Evolutionary conservation across 2,329 filamentous ascomycete genomes (phyloP).

Genomic region (Phialophora verrucosa): DNA sequence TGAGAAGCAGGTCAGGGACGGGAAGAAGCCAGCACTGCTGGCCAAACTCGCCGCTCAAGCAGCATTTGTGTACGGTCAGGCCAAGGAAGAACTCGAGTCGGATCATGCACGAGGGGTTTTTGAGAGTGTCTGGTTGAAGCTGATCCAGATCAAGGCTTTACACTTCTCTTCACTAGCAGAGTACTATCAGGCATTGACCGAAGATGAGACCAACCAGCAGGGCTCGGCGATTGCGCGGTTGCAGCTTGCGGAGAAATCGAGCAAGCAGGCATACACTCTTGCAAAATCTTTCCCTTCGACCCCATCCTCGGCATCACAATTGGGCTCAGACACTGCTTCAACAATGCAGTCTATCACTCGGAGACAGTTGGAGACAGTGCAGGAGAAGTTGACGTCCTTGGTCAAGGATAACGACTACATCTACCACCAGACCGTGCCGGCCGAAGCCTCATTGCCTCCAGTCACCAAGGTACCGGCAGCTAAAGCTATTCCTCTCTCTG

Average conservation of each 20-base stretch:
- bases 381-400: conserved; percentile 77
- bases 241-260: conserved; percentile 77
- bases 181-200: conserved; percentile 89
- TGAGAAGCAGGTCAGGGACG: conserved; percentile 91
- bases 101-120: conserved; percentile 91
- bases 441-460: conserved; percentile 77
- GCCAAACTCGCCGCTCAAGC: conserved; percentile 94
- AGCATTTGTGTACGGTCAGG: conserved; percentile 84
- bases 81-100: conserved; percentile 86
- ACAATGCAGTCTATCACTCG: conserved; percentile 81
- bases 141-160: conserved; percentile 74
- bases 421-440: conserved; percentile 90
- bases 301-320: conserved; percentile 79
- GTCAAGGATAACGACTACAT: conserved; percentile 97
- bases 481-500: conserved; percentile 95
- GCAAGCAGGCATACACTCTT: conserved; percentile 76
- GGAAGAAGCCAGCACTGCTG: conserved; percentile 88
- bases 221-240: conserved; percentile 83
- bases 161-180: conserved; percentile 86
- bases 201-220: conserved; percentile 86
- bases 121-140: conserved; percentile 87
- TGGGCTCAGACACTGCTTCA: conserved; percentile 77
- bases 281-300: conserved; percentile 81
- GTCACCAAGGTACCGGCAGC: conserved; percentile 92
- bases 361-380: conserved; percentile 77